Evolutionary conservation across 1,284 basidiomycete species (phyloP).

Genomic region (Ganoderma boninense): DNA sequence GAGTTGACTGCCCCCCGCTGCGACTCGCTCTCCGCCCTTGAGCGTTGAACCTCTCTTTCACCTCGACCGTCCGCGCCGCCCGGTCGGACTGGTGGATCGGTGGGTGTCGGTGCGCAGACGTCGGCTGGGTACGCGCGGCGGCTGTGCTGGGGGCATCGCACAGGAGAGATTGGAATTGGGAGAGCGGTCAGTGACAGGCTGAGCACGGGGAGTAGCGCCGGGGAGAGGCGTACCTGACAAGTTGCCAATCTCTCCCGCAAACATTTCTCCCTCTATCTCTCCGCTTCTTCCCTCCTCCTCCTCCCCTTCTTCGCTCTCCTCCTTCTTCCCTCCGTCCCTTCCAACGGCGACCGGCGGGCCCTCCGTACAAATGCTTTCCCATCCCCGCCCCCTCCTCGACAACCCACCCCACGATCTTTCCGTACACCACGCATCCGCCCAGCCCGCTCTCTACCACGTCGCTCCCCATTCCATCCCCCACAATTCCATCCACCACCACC

Average conservation of each 20-base stretch:
- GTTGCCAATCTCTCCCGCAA: slow-evolving; percentile 19
- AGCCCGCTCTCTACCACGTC: slow-evolving; percentile 30
- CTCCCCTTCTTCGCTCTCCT: slow-evolving; percentile 14
- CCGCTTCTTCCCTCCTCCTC: slow-evolving; percentile 11
- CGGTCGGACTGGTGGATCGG: not conserved
- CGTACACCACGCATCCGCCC: slow-evolving; percentile 15
- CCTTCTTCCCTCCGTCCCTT: slow-evolving; percentile 2
- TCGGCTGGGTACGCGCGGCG: slow-evolving; percentile 2
- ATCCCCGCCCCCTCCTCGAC: slow-evolving; percentile 16
- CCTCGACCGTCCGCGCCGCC: not conserved
- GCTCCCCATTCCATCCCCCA: slow-evolving; percentile 20
- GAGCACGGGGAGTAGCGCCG: not conserved
- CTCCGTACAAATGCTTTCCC: slow-evolving; percentile 28
- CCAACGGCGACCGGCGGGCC: slow-evolving; percentile 4
- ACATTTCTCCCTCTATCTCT: slow-evolving; percentile 24
- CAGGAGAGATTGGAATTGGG: not conserved
- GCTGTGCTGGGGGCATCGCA: slow-evolving; percentile 20
- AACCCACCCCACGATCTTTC: slow-evolving; percentile 30
- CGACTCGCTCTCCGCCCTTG: not conserved
- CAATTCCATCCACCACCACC: slow-evolving; percentile 29
- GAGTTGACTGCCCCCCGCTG: not conserved
- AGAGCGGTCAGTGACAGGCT: slow-evolving; percentile 14
- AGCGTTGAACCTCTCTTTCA: not conserved
- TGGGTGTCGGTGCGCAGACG: not conserved
- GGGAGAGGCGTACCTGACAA: slow-evolving; percentile 19